phyloP scores from a whole-genome alignment of 73 alveolate genomes.

The Tetrahymena borealis region DNA sequence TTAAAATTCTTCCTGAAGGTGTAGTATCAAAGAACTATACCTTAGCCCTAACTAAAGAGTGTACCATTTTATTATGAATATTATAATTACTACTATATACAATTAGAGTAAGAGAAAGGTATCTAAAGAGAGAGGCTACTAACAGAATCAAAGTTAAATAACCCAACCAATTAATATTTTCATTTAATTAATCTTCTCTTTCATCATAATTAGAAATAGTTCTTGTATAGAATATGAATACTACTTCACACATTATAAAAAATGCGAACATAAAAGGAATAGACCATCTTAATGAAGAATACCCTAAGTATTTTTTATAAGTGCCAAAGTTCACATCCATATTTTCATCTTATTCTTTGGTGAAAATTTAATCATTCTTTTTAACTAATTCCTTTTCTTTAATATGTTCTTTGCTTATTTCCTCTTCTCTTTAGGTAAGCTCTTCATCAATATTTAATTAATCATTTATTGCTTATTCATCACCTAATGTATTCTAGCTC shows the following conservation, averaged over 20 bases:
- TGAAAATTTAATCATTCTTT: neutral
- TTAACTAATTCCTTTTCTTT: too few relatives aligned
- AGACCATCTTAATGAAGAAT: neutral
- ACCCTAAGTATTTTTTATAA: neutral
- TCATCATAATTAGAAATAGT: neutral
- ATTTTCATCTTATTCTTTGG: neutral
- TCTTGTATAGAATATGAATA: neutral
- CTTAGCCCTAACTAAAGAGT: constrained; percentile 25
- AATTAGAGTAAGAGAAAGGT: neutral
- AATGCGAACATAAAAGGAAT: neutral
- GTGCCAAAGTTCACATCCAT: neutral
- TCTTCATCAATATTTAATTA: too few relatives aligned
- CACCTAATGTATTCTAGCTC: too few relatives aligned
- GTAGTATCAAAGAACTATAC: constrained; percentile 37
- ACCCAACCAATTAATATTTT: neutral
- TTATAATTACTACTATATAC: neutral
- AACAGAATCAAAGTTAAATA: neutral
- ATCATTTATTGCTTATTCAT: too few relatives aligned
- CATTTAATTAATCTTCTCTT: neutral
- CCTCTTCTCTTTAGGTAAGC: too few relatives aligned
- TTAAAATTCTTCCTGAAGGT: constrained; percentile 49
- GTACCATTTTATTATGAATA: constrained; percentile 30
- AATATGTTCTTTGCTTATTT: too few relatives aligned
- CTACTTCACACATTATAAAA: neutral
- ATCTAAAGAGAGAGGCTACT: neutral